phyloP scores from a whole-genome alignment of 2,329 filamentous ascomycete genomes.

The Fusarium sp. region DNA sequence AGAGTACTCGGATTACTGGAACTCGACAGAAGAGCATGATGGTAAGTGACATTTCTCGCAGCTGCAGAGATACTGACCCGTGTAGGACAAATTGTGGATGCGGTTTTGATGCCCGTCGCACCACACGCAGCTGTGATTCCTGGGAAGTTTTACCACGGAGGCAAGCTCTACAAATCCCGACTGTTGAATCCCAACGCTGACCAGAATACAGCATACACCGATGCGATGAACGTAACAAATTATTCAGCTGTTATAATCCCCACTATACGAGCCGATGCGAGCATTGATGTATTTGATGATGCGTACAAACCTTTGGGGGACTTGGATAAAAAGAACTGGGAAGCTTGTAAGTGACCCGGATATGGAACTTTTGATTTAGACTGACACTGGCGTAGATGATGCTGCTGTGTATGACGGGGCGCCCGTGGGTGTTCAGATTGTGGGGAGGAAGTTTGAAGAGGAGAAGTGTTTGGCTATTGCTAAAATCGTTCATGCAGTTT shows the following conservation, averaged over 20 bases:
- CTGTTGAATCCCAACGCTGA: background rate
- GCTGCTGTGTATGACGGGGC: constrained; percentile 15
- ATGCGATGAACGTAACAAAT: constrained; percentile 65
- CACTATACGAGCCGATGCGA: constrained; percentile 65
- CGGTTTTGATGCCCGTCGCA: constrained; percentile 62
- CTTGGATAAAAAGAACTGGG: constrained; percentile 57
- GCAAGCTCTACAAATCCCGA: constrained; percentile 15
- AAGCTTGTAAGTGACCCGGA: constrained; percentile 57
- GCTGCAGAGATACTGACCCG: fast-evolving
- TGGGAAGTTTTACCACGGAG: constrained; percentile 56
- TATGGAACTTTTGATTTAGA: too few species aligned
- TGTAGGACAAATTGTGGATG: constrained; percentile 64
- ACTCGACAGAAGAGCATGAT: constrained; percentile 62
- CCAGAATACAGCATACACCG: constrained; percentile 46
- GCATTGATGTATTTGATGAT: constrained; percentile 57
- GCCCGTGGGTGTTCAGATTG: constrained; percentile 31
- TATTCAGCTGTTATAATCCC: constrained; percentile 67
- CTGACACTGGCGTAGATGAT: constrained; percentile 5
- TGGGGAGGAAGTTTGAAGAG: constrained; percentile 33
- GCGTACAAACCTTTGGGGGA: constrained; percentile 56
- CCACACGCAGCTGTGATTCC: constrained; percentile 63
- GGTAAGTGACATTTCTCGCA: constrained; percentile 50
- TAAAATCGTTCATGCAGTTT: background rate
- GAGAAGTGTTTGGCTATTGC: constrained; percentile 30
- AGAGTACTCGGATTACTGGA: constrained; percentile 74